These are phyloP conservation scores for Corylus americana DNA, from an alignment of 306 rosid species.

Conservation along the genomic window DNA sequence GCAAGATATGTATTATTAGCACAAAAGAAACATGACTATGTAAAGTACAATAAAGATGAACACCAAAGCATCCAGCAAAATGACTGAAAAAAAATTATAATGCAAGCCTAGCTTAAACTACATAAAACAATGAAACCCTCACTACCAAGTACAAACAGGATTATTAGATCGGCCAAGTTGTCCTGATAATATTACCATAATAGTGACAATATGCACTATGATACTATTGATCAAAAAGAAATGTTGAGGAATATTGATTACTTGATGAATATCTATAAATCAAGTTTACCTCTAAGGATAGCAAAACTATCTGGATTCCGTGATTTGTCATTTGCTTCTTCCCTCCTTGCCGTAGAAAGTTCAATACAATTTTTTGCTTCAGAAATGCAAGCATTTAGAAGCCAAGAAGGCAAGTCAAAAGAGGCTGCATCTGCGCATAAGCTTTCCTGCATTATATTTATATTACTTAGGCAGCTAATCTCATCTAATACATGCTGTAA, in stretches of 20 bases:
- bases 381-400: conserved; percentile 79
- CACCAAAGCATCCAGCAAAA: conserved; percentile 23
- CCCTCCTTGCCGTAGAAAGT: conserved; percentile 67
- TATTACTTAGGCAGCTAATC: conserved; percentile 24
- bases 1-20: conserved; percentile 40
- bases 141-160: conserved; percentile 22
- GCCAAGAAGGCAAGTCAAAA: conserved; percentile 89
- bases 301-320: conserved; percentile 81
- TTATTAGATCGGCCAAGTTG: conserved; percentile 11
- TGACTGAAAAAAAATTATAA: conserved; percentile 10
- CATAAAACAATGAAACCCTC: conserved; percentile 9
- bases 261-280: conserved; percentile 15
- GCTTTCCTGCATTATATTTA: conserved; percentile 70
- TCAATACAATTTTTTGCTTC: conserved; percentile 81
- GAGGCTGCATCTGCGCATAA: conserved; percentile 97
- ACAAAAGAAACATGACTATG: conserved; percentile 4
- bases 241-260: conserved; percentile 17
- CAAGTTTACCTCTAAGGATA: conserved; percentile 74
- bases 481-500: conserved; percentile 27
- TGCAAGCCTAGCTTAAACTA: conserved; percentile 23
- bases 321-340: conserved; percentile 69
- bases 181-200: conserved; percentile 13
- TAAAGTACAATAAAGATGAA: neutral
- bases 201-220: conserved; percentile 21
- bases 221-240: conserved; percentile 28